A percentile compares a stretch with the other conserved stretches of the same genome.
Conservation (phyloP, 2,329 filamentous ascomycete genomes). For the Pestalotiopsis sp. region DNA sequence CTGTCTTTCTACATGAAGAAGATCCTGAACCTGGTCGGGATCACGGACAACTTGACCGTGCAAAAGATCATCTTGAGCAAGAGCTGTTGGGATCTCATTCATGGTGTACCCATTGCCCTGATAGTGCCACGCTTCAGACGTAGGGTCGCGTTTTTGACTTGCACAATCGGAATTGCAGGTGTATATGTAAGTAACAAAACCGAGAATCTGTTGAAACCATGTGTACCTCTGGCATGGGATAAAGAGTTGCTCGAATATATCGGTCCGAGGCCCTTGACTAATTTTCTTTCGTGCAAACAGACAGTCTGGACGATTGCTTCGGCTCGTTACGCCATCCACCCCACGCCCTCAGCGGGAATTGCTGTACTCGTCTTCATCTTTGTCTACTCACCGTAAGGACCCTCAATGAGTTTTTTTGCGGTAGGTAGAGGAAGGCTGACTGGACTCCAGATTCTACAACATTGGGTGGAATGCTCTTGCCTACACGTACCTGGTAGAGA, state of each 20-base stretch:
- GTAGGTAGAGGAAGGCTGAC: slow-evolving; percentile 10
- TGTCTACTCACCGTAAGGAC: slow-evolving; percentile 38
- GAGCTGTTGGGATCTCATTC: slow-evolving; percentile 41
- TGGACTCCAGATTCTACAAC: slow-evolving; percentile 33
- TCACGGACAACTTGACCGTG: slow-evolving; percentile 36
- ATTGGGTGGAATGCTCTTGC: slow-evolving; percentile 37
- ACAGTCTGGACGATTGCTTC: slow-evolving; percentile 34
- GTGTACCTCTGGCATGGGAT: no score
- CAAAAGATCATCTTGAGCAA: slow-evolving; percentile 42
- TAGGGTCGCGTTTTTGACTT: slow-evolving; percentile 38
- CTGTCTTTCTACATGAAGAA: slow-evolving; percentile 43
- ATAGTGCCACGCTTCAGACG: slow-evolving; percentile 37
- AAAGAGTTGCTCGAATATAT: no score
- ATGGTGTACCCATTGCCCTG: slow-evolving; percentile 37
- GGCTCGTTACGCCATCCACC: slow-evolving; percentile 38
- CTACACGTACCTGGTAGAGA: slow-evolving; percentile 43
- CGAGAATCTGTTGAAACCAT: no score
- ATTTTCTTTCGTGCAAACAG: no score
- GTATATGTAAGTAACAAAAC: slow-evolving; percentile 37
- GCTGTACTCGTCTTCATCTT: slow-evolving; percentile 45
- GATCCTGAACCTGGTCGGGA: slow-evolving; percentile 41
- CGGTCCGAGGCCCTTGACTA: neutral
- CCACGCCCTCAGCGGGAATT: slow-evolving; percentile 34
- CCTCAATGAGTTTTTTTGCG: neutral
- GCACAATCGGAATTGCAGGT: slow-evolving; percentile 37